Evolutionary conservation across 208 protist genomes (phyloP).

Genomic region (Wallacemonas rigidus): DNA sequence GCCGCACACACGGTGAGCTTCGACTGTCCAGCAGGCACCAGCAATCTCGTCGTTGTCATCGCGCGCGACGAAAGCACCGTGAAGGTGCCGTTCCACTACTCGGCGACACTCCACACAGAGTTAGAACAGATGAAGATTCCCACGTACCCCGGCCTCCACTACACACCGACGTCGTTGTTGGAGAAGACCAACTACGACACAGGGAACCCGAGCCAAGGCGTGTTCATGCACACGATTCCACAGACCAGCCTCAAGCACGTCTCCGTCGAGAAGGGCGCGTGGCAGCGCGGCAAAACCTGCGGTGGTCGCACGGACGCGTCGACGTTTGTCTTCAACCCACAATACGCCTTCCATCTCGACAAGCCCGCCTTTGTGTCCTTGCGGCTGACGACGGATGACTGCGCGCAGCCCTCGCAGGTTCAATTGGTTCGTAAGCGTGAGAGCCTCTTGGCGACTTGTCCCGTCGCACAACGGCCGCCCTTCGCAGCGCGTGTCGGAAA

Average conservation of each 20-base stretch:
- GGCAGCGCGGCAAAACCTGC: constrained; percentile 75
- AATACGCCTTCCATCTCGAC: constrained; percentile 66
- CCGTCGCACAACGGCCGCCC: constrained; percentile 23
- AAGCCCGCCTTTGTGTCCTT: constrained; percentile 64
- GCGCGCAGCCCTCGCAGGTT: constrained; percentile 39
- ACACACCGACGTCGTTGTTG: constrained; percentile 28
- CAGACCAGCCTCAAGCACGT: constrained; percentile 46
- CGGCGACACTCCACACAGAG: constrained; percentile 84
- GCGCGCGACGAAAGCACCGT: constrained; percentile 41
- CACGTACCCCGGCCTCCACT: constrained; percentile 1
- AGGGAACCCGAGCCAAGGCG: constrained; percentile 34
- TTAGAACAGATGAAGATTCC: constrained; percentile 57
- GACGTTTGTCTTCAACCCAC: constrained; percentile 76
- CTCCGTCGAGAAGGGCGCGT: constrained; percentile 42
- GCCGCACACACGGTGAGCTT: constrained; percentile 77
- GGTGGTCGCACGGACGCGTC: constrained; percentile 57
- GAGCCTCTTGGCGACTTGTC: constrained; percentile 33
- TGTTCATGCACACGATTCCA: constrained; percentile 85
- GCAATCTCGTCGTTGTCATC: constrained; percentile 70
- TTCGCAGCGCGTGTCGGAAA: constrained; percentile 50
- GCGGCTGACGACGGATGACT: constrained; percentile 40
- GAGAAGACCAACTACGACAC: constrained; percentile 27
- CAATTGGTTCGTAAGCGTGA: constrained; percentile 29
- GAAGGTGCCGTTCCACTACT: constrained; percentile 67
- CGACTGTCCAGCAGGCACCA: constrained; percentile 74